These are phyloP conservation scores for Zizania palustris DNA, from an alignment of 202 grass and related monocot genomes.

Conservation along the genomic window DNA sequence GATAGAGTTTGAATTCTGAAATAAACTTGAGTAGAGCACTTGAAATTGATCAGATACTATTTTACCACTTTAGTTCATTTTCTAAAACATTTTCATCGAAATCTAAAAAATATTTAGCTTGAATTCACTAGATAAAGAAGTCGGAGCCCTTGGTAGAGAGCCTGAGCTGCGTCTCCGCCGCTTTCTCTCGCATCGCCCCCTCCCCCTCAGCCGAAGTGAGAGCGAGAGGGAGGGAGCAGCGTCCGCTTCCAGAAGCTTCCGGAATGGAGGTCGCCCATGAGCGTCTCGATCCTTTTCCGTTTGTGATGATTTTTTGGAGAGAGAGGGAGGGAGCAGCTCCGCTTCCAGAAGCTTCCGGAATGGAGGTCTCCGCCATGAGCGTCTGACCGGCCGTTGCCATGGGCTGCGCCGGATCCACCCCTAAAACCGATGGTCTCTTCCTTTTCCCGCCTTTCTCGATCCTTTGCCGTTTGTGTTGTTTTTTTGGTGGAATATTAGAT, in stretches of 20 bases:
- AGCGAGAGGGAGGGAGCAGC: neutral
- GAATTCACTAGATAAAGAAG: too few relatives aligned
- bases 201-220: neutral
- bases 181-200: conserved; percentile 23
- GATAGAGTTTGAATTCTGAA: too few relatives aligned
- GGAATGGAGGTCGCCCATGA: conserved; percentile 1
- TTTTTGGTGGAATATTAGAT: conserved; percentile 1
- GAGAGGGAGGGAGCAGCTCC: neutral
- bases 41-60: too few relatives aligned
- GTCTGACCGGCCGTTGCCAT: conserved; percentile 52
- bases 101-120: too few relatives aligned
- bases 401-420: conserved; percentile 84
- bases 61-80: too few relatives aligned
- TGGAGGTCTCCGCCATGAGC: neutral
- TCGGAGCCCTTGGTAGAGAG: too few relatives aligned
- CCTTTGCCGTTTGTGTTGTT: neutral
- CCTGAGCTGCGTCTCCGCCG: too few relatives aligned
- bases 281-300: neutral
- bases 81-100: too few relatives aligned
- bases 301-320: too few relatives aligned
- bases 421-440: conserved; percentile 50
- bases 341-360: conserved; percentile 40
- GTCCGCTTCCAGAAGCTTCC: conserved; percentile 36
- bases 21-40: too few relatives aligned
- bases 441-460: neutral